Conservation (phyloP, 1,284 basidiomycete species). For the Spongispora temasekensis region DNA sequence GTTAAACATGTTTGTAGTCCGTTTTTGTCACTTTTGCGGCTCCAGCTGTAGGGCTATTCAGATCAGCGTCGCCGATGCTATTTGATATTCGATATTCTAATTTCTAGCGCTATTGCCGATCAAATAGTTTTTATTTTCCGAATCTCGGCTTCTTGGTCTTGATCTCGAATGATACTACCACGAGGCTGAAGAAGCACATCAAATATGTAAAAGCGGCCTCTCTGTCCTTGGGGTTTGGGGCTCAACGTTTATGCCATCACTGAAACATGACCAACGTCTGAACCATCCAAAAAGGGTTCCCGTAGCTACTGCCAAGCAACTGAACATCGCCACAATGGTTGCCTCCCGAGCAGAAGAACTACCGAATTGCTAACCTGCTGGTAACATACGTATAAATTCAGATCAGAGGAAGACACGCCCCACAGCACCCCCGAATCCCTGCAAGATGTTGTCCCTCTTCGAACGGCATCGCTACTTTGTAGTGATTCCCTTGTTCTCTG, state of each 20-base stretch:
- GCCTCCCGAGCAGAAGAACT: not conserved
- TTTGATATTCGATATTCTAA: too few species aligned
- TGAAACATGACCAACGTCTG: not conserved
- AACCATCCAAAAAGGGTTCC: constrained; percentile 2
- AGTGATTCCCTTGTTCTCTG: constrained; percentile 59
- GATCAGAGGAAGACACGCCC: not conserved
- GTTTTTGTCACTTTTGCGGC: too few species aligned
- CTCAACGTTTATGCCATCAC: not conserved
- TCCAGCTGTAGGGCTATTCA: too few species aligned
- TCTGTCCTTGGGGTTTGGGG: too few species aligned
- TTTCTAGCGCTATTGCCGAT: too few species aligned
- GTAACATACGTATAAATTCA: constrained; percentile 16
- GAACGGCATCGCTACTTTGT: constrained; percentile 55
- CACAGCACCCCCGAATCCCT: not conserved
- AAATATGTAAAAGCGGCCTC: too few species aligned
- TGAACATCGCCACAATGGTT: not conserved
- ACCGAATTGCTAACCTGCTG: not conserved
- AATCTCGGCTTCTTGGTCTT: too few species aligned
- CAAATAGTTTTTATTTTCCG: too few species aligned
- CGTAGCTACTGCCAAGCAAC: not conserved
- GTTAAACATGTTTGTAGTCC: too few species aligned
- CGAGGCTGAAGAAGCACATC: too few species aligned
- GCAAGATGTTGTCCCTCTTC: constrained; percentile 17
- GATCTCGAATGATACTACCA: too few species aligned
- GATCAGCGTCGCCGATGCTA: too few species aligned